phyloP scores from a whole-genome alignment of 177 flowering plant species.

The Telopea speciosissima region DNA sequence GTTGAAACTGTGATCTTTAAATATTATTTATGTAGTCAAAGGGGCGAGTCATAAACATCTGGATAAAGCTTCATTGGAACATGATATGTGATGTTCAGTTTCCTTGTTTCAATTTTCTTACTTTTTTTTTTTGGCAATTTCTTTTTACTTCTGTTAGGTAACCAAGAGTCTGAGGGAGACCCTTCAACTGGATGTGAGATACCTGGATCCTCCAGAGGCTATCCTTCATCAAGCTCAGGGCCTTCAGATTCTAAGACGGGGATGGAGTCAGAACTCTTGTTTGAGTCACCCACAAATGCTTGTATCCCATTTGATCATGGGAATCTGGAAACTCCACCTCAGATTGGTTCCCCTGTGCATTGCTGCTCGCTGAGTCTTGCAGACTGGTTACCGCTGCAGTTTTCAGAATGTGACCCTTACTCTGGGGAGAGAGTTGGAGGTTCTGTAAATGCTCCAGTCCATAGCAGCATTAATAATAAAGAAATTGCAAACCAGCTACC shows the following conservation, averaged over 20 bases:
- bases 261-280: conserved; percentile 11
- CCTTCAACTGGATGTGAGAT: conserved; percentile 13
- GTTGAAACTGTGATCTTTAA: not conserved
- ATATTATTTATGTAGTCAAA: too few relatives aligned
- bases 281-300: conserved; percentile 6
- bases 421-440: conserved; percentile 17
- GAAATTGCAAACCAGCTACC: conserved; percentile 12
- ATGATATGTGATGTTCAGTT: not conserved
- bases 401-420: conserved; percentile 13
- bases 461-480: conserved; percentile 10
- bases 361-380: conserved; percentile 22
- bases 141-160: conserved; percentile 18
- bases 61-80: not conserved
- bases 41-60: not conserved
- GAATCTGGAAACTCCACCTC: conserved; percentile 15
- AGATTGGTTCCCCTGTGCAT: conserved; percentile 20
- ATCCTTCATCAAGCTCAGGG: conserved; percentile 14
- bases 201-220: not conserved
- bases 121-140: not conserved
- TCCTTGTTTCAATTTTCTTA: not conserved
- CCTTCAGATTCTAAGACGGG: conserved; percentile 18
- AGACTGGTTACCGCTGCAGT: conserved; percentile 22
- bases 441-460: conserved; percentile 9
- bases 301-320: conserved; percentile 13
- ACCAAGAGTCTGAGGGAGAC: conserved; percentile 13